Evolutionary conservation across 352 stramenopile species (phyloP).

Genomic region (Blastocystis sp.): DNA sequence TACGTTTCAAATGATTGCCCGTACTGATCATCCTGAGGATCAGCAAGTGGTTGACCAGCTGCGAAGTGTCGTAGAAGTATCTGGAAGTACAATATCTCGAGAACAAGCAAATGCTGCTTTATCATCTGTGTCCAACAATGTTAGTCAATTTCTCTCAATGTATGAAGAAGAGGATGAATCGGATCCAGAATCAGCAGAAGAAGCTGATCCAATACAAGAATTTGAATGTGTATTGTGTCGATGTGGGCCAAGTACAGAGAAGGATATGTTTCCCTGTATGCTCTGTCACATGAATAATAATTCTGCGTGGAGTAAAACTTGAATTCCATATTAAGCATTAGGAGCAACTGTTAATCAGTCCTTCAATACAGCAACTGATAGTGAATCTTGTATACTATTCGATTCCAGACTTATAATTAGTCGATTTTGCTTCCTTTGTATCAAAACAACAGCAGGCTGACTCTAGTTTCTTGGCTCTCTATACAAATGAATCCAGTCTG

Average conservation of each 20-base stretch:
- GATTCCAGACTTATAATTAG: background rate
- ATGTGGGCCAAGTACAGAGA: background rate
- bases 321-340: background rate
- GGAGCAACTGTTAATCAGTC: background rate
- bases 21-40: background rate
- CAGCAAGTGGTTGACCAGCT: background rate
- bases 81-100: background rate
- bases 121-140: background rate
- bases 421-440: no score
- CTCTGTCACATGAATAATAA: background rate
- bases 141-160: constrained; percentile 13
- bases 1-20: background rate
- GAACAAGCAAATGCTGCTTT: background rate
- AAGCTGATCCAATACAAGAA: background rate
- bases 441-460: background rate
- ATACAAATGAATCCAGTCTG: background rate
- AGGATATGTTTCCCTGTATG: constrained; percentile 23
- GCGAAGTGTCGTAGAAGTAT: no score
- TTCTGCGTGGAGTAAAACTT: background rate
- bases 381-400: background rate
- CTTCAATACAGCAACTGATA: background rate
- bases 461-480: background rate
- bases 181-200: background rate
- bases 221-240: constrained; percentile 19
- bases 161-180: background rate